Evolutionary conservation across 2,329 filamentous ascomycete genomes (phyloP), one percentile per base, ranked within the genome.

Genomic region (Orbilia blumenaviensis): DNA sequence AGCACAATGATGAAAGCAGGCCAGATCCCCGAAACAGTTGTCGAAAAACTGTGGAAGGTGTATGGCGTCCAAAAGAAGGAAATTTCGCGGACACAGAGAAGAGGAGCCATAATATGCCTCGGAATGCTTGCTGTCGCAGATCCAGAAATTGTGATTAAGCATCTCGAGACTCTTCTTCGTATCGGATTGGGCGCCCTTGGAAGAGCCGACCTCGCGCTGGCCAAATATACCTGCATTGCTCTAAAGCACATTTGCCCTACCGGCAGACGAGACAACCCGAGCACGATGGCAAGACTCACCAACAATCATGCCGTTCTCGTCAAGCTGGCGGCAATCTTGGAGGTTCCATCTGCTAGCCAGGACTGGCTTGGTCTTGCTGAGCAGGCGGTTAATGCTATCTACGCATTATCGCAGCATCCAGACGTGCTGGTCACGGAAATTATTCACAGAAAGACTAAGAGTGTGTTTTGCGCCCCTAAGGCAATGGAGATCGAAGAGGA

Each of bases 1-100:
- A 93, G 92, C 77, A 98, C 93, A 0, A 99, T 99, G 95, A 97
- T 97, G 92, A 96, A 94, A 83, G 90, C 91, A 38, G 92, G 93
- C 12, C 88, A 94, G 82, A 90, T 99, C 77, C 91, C 92, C 1
- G 93, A 96, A 18, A 85, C 91, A 0, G 94, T 99, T 58, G 88
- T 98, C 56, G 88, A 91, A 62, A 99, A 98, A 84, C 86, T 99
- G 4, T 99, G 96, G 95, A 93, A 97, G 81, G 94, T 99, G 2
- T 99, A 99, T 81, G 93, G 94, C 41, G 91, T 97, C 48, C 94
- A 97, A 81, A 95, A 91, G 84, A 90, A 92, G 77, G 94, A 97
- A 71, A 97, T 97, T 48, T 98, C 95, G 0, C 91, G 90, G 80
- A 94, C 90, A 1, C 95, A 98, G 83, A 88, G 95, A 77, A 89